Percentiles rank a stretch among this genome's conserved stretches.
Evolutionary conservation across 2,329 filamentous ascomycete genomes (phyloP).

Genomic region (Pezicula rhizophila): DNA sequence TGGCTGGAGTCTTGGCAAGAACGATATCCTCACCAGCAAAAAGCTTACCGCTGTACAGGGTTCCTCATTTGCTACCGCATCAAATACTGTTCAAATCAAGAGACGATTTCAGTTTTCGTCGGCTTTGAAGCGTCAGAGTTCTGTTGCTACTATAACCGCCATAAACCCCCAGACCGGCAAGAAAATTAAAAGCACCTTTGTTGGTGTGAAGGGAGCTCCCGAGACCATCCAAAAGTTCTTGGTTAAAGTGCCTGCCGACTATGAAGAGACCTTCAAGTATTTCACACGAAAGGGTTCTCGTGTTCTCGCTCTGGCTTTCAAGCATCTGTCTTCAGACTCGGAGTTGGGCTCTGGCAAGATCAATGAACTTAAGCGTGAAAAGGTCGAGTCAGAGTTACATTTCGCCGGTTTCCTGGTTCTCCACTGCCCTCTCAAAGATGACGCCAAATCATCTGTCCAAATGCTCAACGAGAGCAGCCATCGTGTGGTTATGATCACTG

Average conservation of each 20-base stretch:
- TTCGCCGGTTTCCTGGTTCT: slow-evolving; percentile 96
- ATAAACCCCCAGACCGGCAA: slow-evolving; percentile 67
- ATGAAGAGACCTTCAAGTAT: slow-evolving; percentile 97
- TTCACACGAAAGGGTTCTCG: slow-evolving; percentile 94
- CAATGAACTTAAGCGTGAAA: slow-evolving; percentile 90
- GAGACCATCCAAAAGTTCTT: slow-evolving; percentile 97
- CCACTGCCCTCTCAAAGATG: slow-evolving; percentile 92
- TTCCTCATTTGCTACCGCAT: slow-evolving; percentile 40
- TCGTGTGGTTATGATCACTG: slow-evolving; percentile 97
- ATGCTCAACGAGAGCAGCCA: slow-evolving; percentile 99
- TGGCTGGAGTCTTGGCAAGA: slow-evolving; percentile 86
- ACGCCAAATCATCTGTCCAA: slow-evolving; percentile 86
- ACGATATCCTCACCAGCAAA: slow-evolving; percentile 76
- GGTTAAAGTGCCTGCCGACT: slow-evolving; percentile 72
- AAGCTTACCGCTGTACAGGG: slow-evolving; percentile 38
- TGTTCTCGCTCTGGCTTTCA: slow-evolving; percentile 90
- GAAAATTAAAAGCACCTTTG: slow-evolving; percentile 80
- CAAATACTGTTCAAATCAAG: slow-evolving; percentile 86
- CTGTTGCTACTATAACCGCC: slow-evolving; percentile 75
- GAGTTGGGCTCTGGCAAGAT: slow-evolving; percentile 81
- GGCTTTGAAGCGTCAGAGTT: slow-evolving; percentile 90
- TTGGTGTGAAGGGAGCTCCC: slow-evolving; percentile 91
- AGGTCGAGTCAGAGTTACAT: slow-evolving; percentile 74
- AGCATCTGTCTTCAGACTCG: slow-evolving; percentile 74
- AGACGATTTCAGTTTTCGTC: slow-evolving; percentile 98